phyloP scores from a whole-genome alignment of 179 eudicot genomes.

The Beta lomatogona region DNA sequence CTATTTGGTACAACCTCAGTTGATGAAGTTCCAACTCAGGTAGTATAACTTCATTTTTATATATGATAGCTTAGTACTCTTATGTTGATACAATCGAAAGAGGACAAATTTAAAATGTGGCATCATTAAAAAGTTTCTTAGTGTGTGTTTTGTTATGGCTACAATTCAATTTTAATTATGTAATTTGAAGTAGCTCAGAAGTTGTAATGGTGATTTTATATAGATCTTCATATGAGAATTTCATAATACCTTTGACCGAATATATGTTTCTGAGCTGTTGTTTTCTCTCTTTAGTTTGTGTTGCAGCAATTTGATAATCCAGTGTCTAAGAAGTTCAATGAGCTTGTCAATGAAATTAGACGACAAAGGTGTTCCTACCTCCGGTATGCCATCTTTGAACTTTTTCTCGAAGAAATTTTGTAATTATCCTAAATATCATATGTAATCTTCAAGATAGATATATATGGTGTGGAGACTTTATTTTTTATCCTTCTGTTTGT shows the following conservation, averaged over 20 bases:
- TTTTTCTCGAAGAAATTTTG: not conserved
- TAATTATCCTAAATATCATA: not conserved
- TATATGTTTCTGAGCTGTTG: conserved; percentile 14
- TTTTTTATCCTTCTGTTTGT: conserved; percentile 26
- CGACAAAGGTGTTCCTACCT: conserved; percentile 92
- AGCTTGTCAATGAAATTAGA: conserved; percentile 86
- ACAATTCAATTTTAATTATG: not conserved
- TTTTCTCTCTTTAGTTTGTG: conserved; percentile 57
- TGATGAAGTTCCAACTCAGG: conserved; percentile 85
- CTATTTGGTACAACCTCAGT: conserved; percentile 66
- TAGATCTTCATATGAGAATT: not conserved
- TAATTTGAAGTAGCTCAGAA: not conserved
- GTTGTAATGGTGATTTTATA: not conserved
- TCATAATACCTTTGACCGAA: not conserved
- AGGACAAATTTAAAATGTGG: not conserved
- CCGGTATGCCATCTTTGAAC: conserved; percentile 49
- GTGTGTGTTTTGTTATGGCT: not conserved
- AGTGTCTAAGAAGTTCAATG: conserved; percentile 84
- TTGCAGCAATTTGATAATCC: conserved; percentile 83
- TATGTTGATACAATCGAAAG: not conserved
- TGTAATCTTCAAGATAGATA: not conserved
- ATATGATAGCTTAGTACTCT: not conserved
- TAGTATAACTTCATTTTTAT: conserved; percentile 21
- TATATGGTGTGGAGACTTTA: not conserved
- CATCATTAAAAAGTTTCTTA: not conserved